Conservation (phyloP, 345 rosid genomes). For the Ricinus communis region DNA sequence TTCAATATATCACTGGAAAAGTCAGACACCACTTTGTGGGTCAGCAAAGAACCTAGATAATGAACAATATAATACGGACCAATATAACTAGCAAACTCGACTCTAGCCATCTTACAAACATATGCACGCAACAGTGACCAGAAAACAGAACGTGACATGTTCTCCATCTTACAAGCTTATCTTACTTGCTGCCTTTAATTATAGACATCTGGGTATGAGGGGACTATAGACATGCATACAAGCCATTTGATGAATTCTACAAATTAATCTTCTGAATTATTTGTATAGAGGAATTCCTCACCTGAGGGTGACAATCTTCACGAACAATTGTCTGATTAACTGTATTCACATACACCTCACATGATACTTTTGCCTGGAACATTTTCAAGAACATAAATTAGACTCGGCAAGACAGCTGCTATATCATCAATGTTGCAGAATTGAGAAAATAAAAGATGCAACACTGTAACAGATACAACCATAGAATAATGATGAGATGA, state of each 20-base stretch:
- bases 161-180: background rate
- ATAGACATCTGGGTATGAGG: background rate
- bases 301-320: slow-evolving; percentile 67
- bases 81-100: background rate
- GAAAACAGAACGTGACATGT: background rate
- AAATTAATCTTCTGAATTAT: background rate
- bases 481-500: background rate
- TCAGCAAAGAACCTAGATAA: background rate
- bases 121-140: background rate
- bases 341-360: slow-evolving; percentile 69
- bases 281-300: slow-evolving; percentile 19
- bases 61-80: background rate
- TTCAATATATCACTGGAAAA: slow-evolving; percentile 12
- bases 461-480: background rate
- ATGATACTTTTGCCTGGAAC: slow-evolving; percentile 63
- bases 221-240: background rate
- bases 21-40: background rate
- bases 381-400: slow-evolving; percentile 12
- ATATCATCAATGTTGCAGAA: background rate
- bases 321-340: slow-evolving; percentile 58
- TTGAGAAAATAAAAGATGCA: background rate
- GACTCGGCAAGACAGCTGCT: slow-evolving; percentile 5
- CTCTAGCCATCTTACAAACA: background rate
- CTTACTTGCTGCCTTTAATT: background rate
- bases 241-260: background rate